These are phyloP conservation scores for Didymella pomorum DNA, from an alignment of 2,329 filamentous ascomycete species.

Conservation along the genomic window DNA sequence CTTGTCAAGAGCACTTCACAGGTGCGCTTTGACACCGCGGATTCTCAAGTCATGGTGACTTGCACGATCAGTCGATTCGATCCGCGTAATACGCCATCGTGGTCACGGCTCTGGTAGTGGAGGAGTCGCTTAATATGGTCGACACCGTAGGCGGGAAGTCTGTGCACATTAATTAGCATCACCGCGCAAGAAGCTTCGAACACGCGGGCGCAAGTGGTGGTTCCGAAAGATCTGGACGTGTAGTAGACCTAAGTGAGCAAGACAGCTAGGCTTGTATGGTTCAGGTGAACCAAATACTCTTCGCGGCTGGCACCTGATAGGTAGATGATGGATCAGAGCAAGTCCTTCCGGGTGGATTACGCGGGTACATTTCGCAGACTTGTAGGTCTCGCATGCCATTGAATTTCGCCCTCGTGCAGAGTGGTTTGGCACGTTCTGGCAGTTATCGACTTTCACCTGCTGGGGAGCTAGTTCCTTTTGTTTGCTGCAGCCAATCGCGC, in stretches of 20 bases:
- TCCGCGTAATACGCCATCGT: background rate
- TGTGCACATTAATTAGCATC: background rate
- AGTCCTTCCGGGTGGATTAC: background rate
- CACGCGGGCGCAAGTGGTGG: background rate
- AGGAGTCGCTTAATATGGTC: background rate
- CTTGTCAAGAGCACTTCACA: background rate
- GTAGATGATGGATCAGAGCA: background rate
- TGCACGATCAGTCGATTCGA: background rate
- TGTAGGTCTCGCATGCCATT: background rate
- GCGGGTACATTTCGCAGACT: background rate
- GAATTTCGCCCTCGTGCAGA: background rate
- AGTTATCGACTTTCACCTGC: slow-evolving; percentile 2
- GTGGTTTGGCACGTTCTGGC: background rate
- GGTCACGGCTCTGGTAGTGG: background rate
- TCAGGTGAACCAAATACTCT: background rate
- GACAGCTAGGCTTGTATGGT: background rate
- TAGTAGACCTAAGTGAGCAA: background rate
- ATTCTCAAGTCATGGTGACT: background rate
- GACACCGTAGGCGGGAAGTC: background rate
- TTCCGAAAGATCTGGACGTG: background rate
- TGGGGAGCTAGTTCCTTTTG: background rate
- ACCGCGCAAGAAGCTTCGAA: background rate
- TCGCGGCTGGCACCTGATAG: background rate
- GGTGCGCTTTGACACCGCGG: background rate
- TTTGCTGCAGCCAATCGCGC: background rate